Conservation (phyloP, 1,284 basidiomycete genomes). For the Hemileccinum hortonii region DNA sequence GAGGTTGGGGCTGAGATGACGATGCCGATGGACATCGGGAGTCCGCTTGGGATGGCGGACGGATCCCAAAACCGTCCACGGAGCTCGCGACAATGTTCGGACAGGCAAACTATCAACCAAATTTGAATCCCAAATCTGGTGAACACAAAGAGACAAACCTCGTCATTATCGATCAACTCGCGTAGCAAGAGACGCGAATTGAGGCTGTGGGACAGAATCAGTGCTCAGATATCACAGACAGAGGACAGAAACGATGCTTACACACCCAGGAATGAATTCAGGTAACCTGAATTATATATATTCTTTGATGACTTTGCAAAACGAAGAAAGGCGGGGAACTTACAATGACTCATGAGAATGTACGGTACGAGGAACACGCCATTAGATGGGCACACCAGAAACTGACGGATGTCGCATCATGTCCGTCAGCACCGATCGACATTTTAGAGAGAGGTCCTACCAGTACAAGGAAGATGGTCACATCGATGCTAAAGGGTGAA, state of each 20-base stretch:
- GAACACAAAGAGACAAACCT: conserved; percentile 13
- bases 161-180: conserved; percentile 27
- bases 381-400: conserved; percentile 32
- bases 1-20: neutral
- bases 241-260: conserved; percentile 7
- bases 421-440: neutral
- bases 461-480: conserved; percentile 31
- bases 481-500: conserved; percentile 20
- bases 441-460: conserved; percentile 10
- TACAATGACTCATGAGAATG: conserved; percentile 35
- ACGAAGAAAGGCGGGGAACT: neutral
- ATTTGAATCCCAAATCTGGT: neutral
- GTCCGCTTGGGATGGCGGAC: conserved; percentile 10
- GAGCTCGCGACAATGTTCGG: conserved; percentile 25
- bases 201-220: conserved; percentile 15
- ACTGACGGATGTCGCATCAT: conserved; percentile 9
- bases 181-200: conserved; percentile 32
- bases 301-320: neutral
- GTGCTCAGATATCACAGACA: neutral
- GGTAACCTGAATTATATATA: conserved; percentile 18
- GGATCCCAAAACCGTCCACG: conserved; percentile 19
- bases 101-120: conserved; percentile 16
- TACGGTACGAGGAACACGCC: conserved; percentile 34
- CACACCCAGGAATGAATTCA: conserved; percentile 36
- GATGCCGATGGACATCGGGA: conserved; percentile 12